These are phyloP conservation scores for Helminthosporium solani DNA, from an alignment of 2,329 filamentous ascomycete species.

Conservation along the genomic window DNA sequence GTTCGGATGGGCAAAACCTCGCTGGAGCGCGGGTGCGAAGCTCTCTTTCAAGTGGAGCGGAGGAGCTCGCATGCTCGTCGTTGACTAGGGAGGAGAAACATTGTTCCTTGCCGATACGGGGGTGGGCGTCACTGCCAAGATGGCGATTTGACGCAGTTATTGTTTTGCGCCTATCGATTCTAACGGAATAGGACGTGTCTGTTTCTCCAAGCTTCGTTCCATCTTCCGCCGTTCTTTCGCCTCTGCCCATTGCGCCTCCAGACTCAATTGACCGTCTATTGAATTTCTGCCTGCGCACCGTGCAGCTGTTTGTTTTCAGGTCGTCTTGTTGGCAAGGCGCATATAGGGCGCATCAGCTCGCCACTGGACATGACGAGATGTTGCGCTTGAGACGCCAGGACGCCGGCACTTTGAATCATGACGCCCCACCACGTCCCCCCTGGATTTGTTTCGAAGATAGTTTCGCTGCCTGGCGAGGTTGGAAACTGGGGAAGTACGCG, in stretches of 20 bases:
- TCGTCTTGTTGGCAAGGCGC: too few relatives aligned
- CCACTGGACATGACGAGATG: too few relatives aligned
- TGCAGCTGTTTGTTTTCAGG: too few relatives aligned
- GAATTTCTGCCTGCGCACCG: too few relatives aligned
- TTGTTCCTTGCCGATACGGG: neutral
- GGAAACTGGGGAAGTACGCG: too few relatives aligned
- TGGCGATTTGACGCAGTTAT: neutral
- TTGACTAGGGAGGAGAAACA: slow-evolving; percentile 13
- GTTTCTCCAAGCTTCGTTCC: neutral
- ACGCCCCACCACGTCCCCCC: neutral
- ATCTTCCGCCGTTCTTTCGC: neutral
- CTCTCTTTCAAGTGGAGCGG: neutral
- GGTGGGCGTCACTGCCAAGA: neutral
- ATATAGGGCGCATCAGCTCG: too few relatives aligned
- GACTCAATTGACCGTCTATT: too few relatives aligned
- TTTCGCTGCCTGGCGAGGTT: neutral
- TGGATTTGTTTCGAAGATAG: neutral
- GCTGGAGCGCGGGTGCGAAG: neutral
- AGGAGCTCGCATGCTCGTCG: slow-evolving; percentile 19
- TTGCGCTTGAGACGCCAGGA: too few relatives aligned
- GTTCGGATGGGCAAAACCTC: neutral
- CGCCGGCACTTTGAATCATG: neutral
- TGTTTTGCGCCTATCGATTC: neutral
- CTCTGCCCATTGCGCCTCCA: too few relatives aligned
- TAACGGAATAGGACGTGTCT: neutral